phyloP scores from a whole-genome alignment of 345 rosid species.

The Psidium friedrichsthalianum region DNA sequence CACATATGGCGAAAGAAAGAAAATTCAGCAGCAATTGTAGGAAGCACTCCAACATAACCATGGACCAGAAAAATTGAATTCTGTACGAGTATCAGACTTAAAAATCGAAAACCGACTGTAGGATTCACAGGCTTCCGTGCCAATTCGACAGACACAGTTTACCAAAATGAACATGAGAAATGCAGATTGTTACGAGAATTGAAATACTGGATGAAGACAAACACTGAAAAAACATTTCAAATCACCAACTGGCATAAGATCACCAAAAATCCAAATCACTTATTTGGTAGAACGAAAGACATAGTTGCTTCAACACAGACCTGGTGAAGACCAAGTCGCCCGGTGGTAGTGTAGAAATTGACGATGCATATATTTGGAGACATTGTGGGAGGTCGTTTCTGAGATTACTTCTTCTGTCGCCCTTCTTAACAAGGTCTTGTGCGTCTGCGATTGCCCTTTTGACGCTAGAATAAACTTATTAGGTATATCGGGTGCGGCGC shows the following conservation, averaged over 20 bases:
- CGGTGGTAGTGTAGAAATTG: slow-evolving; percentile 37
- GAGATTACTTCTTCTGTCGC: slow-evolving; percentile 1
- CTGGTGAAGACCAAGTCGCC: slow-evolving; percentile 67
- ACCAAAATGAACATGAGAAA: background rate
- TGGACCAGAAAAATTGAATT: background rate
- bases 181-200: background rate
- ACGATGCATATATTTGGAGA: slow-evolving; percentile 46
- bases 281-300: background rate
- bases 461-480: slow-evolving; percentile 21
- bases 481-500: slow-evolving; percentile 31
- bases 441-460: slow-evolving; percentile 24
- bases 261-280: background rate
- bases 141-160: background rate
- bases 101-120: background rate
- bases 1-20: background rate
- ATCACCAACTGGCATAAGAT: background rate
- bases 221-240: background rate
- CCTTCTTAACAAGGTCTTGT: slow-evolving; percentile 12
- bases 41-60: background rate
- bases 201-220: background rate
- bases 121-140: background rate
- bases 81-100: background rate
- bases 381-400: slow-evolving; percentile 41
- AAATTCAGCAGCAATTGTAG: background rate
- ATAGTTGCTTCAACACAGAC: slow-evolving; percentile 2